These are phyloP conservation scores for Candida hispaniensis DNA, from an alignment of 805 yeast genomes.

Conservation along the genomic window DNA sequence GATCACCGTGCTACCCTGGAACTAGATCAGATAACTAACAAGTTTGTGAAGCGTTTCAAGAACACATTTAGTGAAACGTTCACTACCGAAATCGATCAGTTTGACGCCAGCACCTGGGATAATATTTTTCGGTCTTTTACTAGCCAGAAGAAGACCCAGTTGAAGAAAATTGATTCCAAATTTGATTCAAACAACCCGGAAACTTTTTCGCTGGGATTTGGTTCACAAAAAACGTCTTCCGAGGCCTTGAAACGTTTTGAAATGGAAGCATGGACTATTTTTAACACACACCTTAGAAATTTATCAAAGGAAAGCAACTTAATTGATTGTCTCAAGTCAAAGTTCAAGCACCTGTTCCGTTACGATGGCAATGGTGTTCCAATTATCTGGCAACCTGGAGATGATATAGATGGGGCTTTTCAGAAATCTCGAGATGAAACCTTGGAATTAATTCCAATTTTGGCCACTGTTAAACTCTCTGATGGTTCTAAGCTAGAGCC, in stretches of 20 bases:
- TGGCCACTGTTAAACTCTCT: constrained; percentile 39
- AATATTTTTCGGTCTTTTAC: constrained; percentile 38
- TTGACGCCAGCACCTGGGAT: constrained; percentile 53
- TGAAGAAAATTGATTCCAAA: constrained; percentile 27
- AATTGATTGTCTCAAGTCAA: constrained; percentile 55
- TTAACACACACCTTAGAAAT: constrained; percentile 49
- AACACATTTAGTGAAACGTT: constrained; percentile 34
- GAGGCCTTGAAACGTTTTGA: constrained; percentile 29
- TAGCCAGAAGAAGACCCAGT: constrained; percentile 27
- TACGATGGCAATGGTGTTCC: constrained; percentile 80
- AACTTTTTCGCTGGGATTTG: constrained; percentile 1
- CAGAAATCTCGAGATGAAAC: constrained; percentile 50
- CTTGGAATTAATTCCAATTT: constrained; percentile 45
- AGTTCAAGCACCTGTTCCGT: constrained; percentile 72
- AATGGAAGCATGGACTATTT: constrained; percentile 52
- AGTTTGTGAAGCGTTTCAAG: constrained; percentile 19
- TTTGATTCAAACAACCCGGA: constrained; percentile 1
- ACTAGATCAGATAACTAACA: constrained; percentile 34
- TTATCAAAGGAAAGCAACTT: constrained; percentile 57
- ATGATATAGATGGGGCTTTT: constrained; percentile 60
- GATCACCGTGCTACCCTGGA: constrained; percentile 31
- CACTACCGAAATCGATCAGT: constrained; percentile 38
- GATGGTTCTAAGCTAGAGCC: constrained; percentile 52
- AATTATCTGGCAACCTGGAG: constrained; percentile 60
- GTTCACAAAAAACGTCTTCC: constrained; percentile 6